These are phyloP conservation scores for Mycena capillaripes DNA, from an alignment of 768 basidiomycete species.

Conservation along the genomic window DNA sequence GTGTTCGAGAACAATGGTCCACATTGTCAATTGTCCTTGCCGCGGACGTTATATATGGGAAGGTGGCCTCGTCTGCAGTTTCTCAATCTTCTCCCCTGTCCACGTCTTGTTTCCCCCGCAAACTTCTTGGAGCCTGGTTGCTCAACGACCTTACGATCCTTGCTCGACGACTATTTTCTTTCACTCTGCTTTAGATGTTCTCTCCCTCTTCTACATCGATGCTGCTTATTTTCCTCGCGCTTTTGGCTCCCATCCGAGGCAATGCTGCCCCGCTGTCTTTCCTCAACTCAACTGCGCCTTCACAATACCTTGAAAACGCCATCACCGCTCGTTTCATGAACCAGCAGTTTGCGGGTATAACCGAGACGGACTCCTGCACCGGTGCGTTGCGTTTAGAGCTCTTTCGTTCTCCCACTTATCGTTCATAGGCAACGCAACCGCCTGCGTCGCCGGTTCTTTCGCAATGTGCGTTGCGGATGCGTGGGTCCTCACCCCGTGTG, in stretches of 20 bases:
- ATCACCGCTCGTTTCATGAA: conserved; percentile 66
- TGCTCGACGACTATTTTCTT: conserved; percentile 21
- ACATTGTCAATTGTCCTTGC: conserved; percentile 15
- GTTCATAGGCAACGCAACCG: conserved; percentile 23
- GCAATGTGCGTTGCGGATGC: conserved; percentile 42
- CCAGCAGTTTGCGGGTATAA: conserved; percentile 60
- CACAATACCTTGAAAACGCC: conserved; percentile 52
- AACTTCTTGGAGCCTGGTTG: conserved; percentile 21
- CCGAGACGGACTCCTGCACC: conserved; percentile 60
- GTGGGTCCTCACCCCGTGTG: conserved; percentile 32
- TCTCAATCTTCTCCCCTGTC: background rate
- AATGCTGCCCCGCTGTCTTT: conserved; percentile 18
- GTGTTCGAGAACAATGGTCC: conserved; percentile 16
- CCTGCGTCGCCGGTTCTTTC: conserved; percentile 11
- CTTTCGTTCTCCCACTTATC: background rate
- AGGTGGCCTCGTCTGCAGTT: background rate
- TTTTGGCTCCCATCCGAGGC: conserved; percentile 17
- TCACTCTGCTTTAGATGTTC: conserved; percentile 11
- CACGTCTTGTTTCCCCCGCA: background rate
- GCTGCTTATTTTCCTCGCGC: background rate
- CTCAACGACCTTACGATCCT: conserved; percentile 33
- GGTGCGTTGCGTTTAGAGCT: conserved; percentile 45
- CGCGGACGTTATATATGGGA: conserved; percentile 10
- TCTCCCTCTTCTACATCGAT: background rate
- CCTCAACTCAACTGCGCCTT: conserved; percentile 23